Evolutionary conservation across 2,329 filamentous ascomycete species (phyloP), one percentile per base, ranked within the genome.

Genomic region (Dactylella cylindrospora): DNA sequence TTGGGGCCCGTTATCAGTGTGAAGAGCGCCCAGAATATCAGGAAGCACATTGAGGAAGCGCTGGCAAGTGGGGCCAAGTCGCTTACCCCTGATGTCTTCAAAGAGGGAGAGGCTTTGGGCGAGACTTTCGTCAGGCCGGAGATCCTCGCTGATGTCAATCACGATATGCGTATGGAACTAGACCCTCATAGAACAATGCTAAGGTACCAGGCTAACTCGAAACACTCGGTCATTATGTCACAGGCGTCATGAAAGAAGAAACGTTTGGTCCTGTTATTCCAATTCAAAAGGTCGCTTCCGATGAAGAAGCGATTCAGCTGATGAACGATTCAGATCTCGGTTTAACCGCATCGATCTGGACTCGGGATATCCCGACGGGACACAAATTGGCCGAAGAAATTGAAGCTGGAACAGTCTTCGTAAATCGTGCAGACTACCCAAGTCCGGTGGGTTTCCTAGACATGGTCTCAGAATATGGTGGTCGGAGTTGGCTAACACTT

Each of bases 251-350:
- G 88, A 88, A 78, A 17, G 89, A 95, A 67, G 91, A 97, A 77
- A 96, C 90, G 0, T 97, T 97, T 71, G 91, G 91, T 0, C 91
- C 91, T 1, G 83, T 96, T 13, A 91, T 97, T 68, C 86, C 90
- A 0, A 82, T 96, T 13, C 88, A 91, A 84, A 88, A 87, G 73
- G 90, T 96, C 64, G 82, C 82, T 70, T 77, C 77, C 67, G 91
- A 96, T 70, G 80, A 80, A 13, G 89, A 96, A 73, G 91, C 91
- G 1, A 76, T 96, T 64, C 76, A 78, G 67, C 75, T 91, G 44
- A 96, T 97, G 90, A 96, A 96, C 70, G 90, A 95, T 72, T 93
- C 88, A 74, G 84, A 95, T 66, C 95, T 95, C 71, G 91, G 91
- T 3, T 78, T 97, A 64, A 96, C 91, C 2, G 91, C 90, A n/a